Conservation (phyloP, 345 rosid genomes). For the Lepidium sativum region DNA sequence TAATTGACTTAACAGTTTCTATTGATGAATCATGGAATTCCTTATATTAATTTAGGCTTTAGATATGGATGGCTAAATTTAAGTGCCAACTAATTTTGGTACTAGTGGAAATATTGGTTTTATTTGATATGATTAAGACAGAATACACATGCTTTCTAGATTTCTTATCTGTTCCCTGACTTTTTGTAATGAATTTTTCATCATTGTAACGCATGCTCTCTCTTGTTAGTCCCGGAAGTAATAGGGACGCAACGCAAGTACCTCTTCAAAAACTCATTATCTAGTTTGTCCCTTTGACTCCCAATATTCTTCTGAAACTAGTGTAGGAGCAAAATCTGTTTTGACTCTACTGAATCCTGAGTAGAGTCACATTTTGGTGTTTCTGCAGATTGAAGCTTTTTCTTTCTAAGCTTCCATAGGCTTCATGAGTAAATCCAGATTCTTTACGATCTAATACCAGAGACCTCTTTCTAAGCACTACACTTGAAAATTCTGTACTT, state of each 20-base stretch:
- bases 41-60: not conserved
- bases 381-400: slow-evolving; percentile 1
- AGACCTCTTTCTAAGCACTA: slow-evolving; percentile 4
- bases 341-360: not conserved
- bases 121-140: not conserved
- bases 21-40: not conserved
- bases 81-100: slow-evolving; percentile 16
- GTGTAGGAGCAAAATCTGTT: not conserved
- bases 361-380: slow-evolving; percentile 8
- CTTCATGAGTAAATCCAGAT: slow-evolving; percentile 13
- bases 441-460: not conserved
- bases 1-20: not conserved
- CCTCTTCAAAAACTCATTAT: not conserved
- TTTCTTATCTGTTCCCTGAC: slow-evolving; percentile 1
- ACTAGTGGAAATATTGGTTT: not conserved
- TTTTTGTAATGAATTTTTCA: not conserved
- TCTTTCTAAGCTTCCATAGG: not conserved
- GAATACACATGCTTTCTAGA: slow-evolving; percentile 1
- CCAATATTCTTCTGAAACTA: not conserved
- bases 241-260: not conserved
- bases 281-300: not conserved
- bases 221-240: not conserved
- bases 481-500: slow-evolving; percentile 12
- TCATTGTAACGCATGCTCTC: not conserved
- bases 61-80: slow-evolving; percentile 1